Base-by-base conservation (phyloP, 2,329 filamentous ascomycete genomes). In the Colletotrichum lentis region DNA sequence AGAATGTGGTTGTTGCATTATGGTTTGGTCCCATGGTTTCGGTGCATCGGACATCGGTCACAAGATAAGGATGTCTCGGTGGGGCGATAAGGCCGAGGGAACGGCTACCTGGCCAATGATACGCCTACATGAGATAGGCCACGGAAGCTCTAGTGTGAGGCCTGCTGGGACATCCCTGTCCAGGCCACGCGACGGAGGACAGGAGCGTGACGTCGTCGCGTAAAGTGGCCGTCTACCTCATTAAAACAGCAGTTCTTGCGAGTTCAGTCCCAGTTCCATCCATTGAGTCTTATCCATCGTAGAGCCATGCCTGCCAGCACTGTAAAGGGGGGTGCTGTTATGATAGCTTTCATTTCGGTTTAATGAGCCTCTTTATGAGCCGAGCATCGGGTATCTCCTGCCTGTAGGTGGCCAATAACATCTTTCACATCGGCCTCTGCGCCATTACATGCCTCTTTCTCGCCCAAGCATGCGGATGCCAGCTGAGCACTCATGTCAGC, bases 131-230 rank as follows among this genome's bases (percentile, higher is more conserved):
- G 41, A 14, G 24, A 24, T 24, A 24, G 24, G 24, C 24, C 4
- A 24, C 24, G 4, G 24, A 4, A 24, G 4, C 24, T 24, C 24
- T 24, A n/a, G n/a, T n/a, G n/a, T n/a, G n/a, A n/a, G n/a, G n/a
- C 31, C 8, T 35, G 35, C 55, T 35, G 43, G 65, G 44, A 14
- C 24, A 31, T 41, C 54, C 61, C 24, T 43, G 55, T 65, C 49
- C 11, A 12, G 37, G 16, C 55, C 65, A 68, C 62, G 55, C 65
- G 65, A 68, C 55, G 41, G 35, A 6, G 6, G 5, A 59, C 53
- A 58, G 53, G 41, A 41, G 27, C 24, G 64, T 68, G 66, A 68
- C 66, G 66, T 68, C 55, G 65, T 47, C 24, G 62, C 43, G 50
- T 47, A 43, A 35, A 27, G n/a, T 7, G 14, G 20, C 20, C 2